Evolutionary conservation across 805 yeast species (phyloP).

Genomic region (Yarrowia keelungensis): DNA sequence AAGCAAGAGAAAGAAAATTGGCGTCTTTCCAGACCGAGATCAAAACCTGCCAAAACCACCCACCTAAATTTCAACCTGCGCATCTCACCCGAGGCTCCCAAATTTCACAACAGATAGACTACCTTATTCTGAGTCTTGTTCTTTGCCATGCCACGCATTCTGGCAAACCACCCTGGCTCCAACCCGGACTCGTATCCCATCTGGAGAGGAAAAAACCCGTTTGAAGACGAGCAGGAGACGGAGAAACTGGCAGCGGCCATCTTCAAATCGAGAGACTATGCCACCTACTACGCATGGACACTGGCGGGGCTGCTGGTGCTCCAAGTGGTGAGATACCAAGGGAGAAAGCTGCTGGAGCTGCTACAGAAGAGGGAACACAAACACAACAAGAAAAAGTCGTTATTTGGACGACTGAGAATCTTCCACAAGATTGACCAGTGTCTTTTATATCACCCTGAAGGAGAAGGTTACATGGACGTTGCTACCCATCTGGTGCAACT

Average conservation of each 20-base stretch:
- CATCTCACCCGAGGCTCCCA: no score
- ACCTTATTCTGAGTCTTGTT: neutral
- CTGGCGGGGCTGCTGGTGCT: constrained; percentile 23
- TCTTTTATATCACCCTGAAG: constrained; percentile 27
- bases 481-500: constrained; percentile 2
- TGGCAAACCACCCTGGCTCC: constrained; percentile 5
- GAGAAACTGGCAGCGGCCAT: constrained; percentile 9
- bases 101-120: neutral
- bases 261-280: constrained; percentile 25
- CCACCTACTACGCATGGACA: constrained; percentile 6
- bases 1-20: no score
- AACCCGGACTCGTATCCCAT: constrained; percentile 5
- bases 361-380: neutral
- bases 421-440: constrained; percentile 29
- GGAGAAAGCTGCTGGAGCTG: neutral
- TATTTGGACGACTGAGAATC: neutral
- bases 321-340: constrained; percentile 18
- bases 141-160: constrained; percentile 30
- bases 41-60: neutral
- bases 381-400: neutral
- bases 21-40: no score
- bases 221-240: constrained; percentile 21
- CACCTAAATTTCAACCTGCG: neutral
- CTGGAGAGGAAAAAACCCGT: constrained; percentile 25
- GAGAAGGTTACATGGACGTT: constrained; percentile 7